Evolutionary conservation across 106 monocot genomes (phyloP), one percentile per base, ranked within the genome.

Genomic region (Narthecium ossifragum): DNA sequence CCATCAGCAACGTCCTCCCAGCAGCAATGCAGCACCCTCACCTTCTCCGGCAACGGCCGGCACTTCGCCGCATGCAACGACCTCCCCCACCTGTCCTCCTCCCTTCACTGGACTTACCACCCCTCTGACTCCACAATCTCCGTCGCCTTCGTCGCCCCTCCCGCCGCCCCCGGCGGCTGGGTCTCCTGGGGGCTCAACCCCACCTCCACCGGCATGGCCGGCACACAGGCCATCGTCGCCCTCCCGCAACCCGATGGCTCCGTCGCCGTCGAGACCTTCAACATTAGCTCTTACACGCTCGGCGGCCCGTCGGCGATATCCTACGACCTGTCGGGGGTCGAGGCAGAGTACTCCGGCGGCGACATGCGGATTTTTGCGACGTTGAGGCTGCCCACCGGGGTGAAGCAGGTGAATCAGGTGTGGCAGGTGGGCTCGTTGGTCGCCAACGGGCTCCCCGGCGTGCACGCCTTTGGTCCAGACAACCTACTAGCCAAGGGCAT

Each of bases 131-230:
- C 65, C 7, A 37, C 36, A 8, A 61, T 92, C 57, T 55, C 46
- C 18, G 27, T 92, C 43, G 92, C 92, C 29, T 92, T 84, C 66
- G 37, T 57, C 30, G 77, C 88, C 20, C 13, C 73, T 2, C 84
- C 84, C 1, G 39, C 73, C 2, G 22, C 43, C 8, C 32, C 77
- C 23, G 40, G 27, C 2, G 88, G 88, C 0, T 90, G 90, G 90
- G 64, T 72, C 24, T 70, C 84, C 17, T 89, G 88, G 88, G 80
- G 72, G 6, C 69, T 90, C 54, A 90, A 90, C 63, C 84, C 85
- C 11, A 38, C 43, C 11, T 6, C 49, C 36, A 28, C 46, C 20
- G 73, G 70, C 34, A 85, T 90, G 81, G 5, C 34, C 21, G 90
- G 85, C 0, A 50, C 75, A 2, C 85, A 85, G 53, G 56, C 90